These are phyloP conservation scores for Nitzschia sp. DNA, from an alignment of 108 stramenopile species.

Conservation along the genomic window DNA sequence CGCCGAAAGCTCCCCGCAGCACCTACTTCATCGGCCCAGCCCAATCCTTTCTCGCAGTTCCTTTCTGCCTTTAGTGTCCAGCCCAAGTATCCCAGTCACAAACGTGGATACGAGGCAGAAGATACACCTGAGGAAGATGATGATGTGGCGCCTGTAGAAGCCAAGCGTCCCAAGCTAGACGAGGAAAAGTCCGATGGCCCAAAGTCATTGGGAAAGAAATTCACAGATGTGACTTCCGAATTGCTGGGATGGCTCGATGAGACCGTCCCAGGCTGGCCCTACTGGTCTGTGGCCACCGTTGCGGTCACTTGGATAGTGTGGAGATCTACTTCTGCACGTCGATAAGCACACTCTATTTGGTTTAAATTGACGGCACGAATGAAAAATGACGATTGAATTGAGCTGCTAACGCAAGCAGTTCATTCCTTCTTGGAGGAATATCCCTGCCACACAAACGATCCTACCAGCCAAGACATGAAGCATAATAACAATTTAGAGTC, in stretches of 20 bases:
- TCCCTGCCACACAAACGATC: no score
- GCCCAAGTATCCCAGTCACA: slow-evolving; percentile 45
- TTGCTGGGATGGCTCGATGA: slow-evolving; percentile 16
- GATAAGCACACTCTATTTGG: no score
- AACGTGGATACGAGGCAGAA: slow-evolving; percentile 29
- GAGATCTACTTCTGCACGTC: no score
- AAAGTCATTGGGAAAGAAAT: neutral
- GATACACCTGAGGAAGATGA: slow-evolving; percentile 11
- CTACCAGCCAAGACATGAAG: no score
- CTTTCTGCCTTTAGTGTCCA: slow-evolving; percentile 46
- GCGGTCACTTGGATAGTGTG: neutral
- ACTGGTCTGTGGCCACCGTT: slow-evolving; percentile 1
- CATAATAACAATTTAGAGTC: no score
- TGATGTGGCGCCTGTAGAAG: neutral
- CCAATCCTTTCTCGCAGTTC: slow-evolving; percentile 53
- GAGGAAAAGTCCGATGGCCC: neutral
- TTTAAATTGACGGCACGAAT: no score
- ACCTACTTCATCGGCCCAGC: neutral
- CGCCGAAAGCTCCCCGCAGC: slow-evolving; percentile 15
- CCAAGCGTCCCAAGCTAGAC: slow-evolving; percentile 16
- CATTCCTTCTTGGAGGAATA: no score
- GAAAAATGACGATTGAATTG: no score
- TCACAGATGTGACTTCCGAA: neutral
- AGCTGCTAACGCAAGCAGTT: no score
- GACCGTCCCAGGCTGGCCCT: slow-evolving; percentile 8